Evolutionary conservation across 768 basidiomycete genomes (phyloP).

Genomic region (Amanita pallidorosea): DNA sequence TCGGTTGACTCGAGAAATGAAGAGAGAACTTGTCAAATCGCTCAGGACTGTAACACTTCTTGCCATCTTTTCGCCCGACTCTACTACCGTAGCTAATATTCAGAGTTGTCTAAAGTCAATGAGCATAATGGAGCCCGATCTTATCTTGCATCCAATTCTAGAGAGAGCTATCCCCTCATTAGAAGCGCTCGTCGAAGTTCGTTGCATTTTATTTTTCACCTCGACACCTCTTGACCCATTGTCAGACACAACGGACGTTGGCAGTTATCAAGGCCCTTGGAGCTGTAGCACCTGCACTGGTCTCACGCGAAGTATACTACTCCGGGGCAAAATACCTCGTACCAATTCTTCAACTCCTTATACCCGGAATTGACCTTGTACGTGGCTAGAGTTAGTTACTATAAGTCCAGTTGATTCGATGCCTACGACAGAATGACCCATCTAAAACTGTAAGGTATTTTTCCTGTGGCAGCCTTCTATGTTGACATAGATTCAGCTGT

Average conservation of each 20-base stretch:
- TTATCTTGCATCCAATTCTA: slow-evolving; percentile 71
- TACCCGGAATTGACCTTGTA: slow-evolving; percentile 83
- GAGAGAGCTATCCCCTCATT: slow-evolving; percentile 80
- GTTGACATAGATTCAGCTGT: slow-evolving; percentile 31
- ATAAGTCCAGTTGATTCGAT: not conserved
- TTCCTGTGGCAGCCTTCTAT: not conserved
- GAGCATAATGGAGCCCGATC: slow-evolving; percentile 76
- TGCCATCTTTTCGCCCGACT: slow-evolving; percentile 86
- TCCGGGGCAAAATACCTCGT: slow-evolving; percentile 75
- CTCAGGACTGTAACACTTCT: slow-evolving; percentile 74
- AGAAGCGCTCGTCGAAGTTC: slow-evolving; percentile 79
- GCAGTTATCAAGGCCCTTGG: slow-evolving; percentile 81
- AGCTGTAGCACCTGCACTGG: slow-evolving; percentile 69
- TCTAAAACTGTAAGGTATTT: slow-evolving; percentile 50
- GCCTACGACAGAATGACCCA: slow-evolving; percentile 52
- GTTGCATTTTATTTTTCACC: slow-evolving; percentile 8
- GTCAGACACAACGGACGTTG: slow-evolving; percentile 72
- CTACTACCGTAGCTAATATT: slow-evolving; percentile 61
- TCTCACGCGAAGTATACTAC: slow-evolving; percentile 72
- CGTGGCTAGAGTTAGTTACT: slow-evolving; percentile 12
- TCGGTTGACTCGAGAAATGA: slow-evolving; percentile 69
- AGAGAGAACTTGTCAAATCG: slow-evolving; percentile 73
- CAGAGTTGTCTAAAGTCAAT: slow-evolving; percentile 76
- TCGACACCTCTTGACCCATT: slow-evolving; percentile 4
- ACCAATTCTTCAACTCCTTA: slow-evolving; percentile 67